Percentiles rank a stretch among this genome's conserved stretches.
Conservation (phyloP, 129 eudicot species). For the Arctium minus region DNA sequence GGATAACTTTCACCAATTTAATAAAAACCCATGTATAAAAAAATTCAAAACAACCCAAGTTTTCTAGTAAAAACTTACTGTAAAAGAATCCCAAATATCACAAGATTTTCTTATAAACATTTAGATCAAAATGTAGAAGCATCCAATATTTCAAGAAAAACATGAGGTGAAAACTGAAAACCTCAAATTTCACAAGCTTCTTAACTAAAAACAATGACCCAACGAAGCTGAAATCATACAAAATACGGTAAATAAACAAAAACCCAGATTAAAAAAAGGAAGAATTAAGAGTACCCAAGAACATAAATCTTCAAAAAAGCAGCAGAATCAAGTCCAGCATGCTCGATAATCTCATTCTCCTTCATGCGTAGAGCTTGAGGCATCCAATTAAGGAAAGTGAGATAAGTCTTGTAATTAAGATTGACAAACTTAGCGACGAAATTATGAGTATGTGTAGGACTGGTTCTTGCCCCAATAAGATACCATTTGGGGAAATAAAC, state of each 20-base stretch:
- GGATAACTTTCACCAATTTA: neutral
- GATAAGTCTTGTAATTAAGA: constrained; percentile 39
- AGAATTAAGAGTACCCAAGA: constrained; percentile 37
- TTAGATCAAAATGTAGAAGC: neutral
- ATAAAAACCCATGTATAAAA: neutral
- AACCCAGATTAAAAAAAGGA: neutral
- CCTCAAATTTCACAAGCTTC: neutral
- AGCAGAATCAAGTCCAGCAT: constrained; percentile 61
- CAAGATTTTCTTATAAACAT: neutral
- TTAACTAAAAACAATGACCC: neutral
- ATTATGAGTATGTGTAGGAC: constrained; percentile 28
- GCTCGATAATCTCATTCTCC: constrained; percentile 45
- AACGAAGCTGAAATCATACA: neutral
- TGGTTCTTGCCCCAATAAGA: constrained; percentile 34
- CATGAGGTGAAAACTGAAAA: neutral
- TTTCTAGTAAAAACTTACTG: neutral
- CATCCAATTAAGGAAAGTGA: constrained; percentile 53
- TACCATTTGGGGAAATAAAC: constrained; percentile 61
- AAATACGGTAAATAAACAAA: neutral
- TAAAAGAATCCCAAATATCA: neutral
- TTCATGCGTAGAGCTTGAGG: constrained; percentile 55
- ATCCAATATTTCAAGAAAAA: neutral
- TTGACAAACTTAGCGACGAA: constrained; percentile 37
- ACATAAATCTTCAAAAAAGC: constrained; percentile 49
- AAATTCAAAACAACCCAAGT: neutral